Percentiles rank a stretch among this genome's conserved stretches.
Evolutionary conservation across 2,329 filamentous ascomycete genomes (phyloP).

Genomic region (Ophiostoma piceae): DNA sequence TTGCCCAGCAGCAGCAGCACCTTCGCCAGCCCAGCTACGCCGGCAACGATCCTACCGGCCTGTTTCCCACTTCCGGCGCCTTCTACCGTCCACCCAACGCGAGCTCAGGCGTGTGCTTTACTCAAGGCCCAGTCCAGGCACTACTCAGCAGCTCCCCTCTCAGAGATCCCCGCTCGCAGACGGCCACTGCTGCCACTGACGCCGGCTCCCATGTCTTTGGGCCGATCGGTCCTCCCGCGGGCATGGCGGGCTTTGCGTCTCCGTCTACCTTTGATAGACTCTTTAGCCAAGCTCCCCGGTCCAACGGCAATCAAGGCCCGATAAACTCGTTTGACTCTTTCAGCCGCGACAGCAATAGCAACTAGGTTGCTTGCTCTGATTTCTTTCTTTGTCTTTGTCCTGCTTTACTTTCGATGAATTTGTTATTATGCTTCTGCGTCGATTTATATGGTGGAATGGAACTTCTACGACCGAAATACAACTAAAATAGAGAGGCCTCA

Average conservation of each 20-base stretch:
- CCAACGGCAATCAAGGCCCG: neutral
- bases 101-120: neutral
- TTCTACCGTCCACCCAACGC: neutral
- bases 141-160: neutral
- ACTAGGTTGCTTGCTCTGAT: neutral
- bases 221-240: neutral
- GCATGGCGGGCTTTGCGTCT: neutral
- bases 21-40: neutral
- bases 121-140: neutral
- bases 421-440: neutral
- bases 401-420: constrained; percentile 1
- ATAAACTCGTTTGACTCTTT: neutral
- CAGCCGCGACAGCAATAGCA: neutral
- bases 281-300: neutral
- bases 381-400: neutral
- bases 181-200: neutral
- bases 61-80: neutral
- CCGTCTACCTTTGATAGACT: neutral
- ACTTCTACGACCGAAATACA: neutral
- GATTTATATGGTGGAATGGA: neutral
- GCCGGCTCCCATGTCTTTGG: neutral
- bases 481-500: neutral
- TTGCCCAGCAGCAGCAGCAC: neutral
- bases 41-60: neutral
- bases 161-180: neutral